Conservation (phyloP, 164 flowering plant genomes). For the Stephania japonica region DNA sequence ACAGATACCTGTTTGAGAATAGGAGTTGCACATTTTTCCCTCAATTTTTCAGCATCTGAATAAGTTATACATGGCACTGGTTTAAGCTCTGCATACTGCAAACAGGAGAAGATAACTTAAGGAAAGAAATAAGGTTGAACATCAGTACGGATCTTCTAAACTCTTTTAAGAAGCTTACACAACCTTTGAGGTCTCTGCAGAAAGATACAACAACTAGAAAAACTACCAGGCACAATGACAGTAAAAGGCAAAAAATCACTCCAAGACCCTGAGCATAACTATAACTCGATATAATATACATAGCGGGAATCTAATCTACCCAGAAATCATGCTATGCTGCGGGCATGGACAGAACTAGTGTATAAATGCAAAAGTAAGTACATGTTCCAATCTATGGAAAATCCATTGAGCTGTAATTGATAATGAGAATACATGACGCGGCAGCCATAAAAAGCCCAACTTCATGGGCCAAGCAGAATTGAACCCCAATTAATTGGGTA, state of each 20-base stretch:
- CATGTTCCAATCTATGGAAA: not conserved
- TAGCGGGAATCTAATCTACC: not conserved
- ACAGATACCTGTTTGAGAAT: conserved; percentile 76
- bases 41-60: conserved; percentile 56
- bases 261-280: not conserved
- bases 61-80: conserved; percentile 96
- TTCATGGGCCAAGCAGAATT: no score
- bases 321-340: not conserved
- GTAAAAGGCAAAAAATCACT: no score
- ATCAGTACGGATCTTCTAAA: not conserved
- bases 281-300: not conserved
- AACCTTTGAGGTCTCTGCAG: not conserved
- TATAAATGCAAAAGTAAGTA: not conserved
- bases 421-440: no score
- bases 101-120: conserved; percentile 6
- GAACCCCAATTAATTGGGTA: no score
- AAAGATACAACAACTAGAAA: not conserved
- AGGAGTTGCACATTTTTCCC: conserved; percentile 81
- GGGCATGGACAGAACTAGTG: not conserved
- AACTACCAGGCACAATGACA: not conserved
- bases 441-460: no score
- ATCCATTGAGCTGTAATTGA: no score
- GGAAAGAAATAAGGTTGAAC: not conserved
- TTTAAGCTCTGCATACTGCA: conserved; percentile 95
- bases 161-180: not conserved